A percentile compares a stretch with the other conserved stretches of the same genome.
These are phyloP conservation scores for Vaccinium macrocarpon DNA, from an alignment of 148 eudicot species.

Conservation along the genomic window DNA sequence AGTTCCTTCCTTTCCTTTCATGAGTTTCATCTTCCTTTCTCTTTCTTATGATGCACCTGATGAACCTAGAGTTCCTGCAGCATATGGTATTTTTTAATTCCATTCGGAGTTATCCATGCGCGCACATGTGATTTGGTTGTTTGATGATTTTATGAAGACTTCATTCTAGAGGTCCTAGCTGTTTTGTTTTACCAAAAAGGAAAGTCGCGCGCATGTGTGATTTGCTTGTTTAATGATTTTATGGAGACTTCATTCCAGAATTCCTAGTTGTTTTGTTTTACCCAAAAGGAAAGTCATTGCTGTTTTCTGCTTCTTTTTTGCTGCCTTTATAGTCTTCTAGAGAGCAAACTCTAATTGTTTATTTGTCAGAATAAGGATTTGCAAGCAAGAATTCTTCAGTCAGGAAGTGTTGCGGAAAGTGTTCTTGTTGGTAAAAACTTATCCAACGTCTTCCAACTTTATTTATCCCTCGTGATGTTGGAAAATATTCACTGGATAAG, in stretches of 20 bases:
- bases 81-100: neutral
- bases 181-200: neutral
- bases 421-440: constrained; percentile 56
- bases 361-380: constrained; percentile 63
- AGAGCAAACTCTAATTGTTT: constrained; percentile 18
- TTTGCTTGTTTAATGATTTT: neutral
- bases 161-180: neutral
- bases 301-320: neutral
- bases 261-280: neutral
- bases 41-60: neutral
- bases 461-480: neutral
- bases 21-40: neutral
- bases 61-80: neutral
- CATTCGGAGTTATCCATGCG: neutral
- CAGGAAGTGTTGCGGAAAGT: constrained; percentile 56
- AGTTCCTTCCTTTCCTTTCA: neutral
- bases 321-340: neutral
- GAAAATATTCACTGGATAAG: constrained; percentile 12
- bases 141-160: neutral
- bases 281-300: neutral
- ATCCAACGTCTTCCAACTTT: neutral
- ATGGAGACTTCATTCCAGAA: neutral
- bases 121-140: neutral
- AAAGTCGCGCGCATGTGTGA: neutral
- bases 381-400: constrained; percentile 64